phyloP scores from a whole-genome alignment of 768 basidiomycete species.

The Calvatia gigantea region DNA sequence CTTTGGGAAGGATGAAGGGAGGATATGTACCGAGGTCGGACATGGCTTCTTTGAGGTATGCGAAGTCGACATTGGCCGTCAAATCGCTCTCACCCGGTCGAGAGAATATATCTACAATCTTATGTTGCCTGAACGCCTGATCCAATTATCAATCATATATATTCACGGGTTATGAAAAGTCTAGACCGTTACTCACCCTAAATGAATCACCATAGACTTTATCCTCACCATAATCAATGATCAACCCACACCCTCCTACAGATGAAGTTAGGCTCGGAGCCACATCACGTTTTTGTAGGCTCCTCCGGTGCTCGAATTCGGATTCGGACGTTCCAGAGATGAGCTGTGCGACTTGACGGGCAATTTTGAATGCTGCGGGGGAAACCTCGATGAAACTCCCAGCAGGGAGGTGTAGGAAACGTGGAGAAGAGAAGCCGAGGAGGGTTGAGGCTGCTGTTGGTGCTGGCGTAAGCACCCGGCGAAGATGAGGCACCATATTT shows the following conservation, averaged over 20 bases:
- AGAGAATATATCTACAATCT: constrained; percentile 80
- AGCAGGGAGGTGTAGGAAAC: constrained; percentile 64
- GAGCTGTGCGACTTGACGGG: constrained; percentile 64
- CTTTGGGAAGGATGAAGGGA: neutral
- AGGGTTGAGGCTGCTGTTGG: constrained; percentile 50
- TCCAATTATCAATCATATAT: constrained; percentile 1
- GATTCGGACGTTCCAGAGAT: constrained; percentile 27
- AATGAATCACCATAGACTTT: constrained; percentile 70
- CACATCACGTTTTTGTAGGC: constrained; percentile 6
- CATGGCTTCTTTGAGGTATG: constrained; percentile 78
- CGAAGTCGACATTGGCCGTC: constrained; percentile 97
- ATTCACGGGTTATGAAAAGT: neutral
- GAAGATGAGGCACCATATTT: constrained; percentile 35
- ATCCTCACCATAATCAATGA: constrained; percentile 88
- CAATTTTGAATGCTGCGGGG: constrained; percentile 63
- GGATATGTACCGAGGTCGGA: constrained; percentile 51
- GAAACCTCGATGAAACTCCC: constrained; percentile 84
- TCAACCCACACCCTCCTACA: constrained; percentile 59
- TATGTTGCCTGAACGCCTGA: constrained; percentile 88
- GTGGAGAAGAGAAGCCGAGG: constrained; percentile 60
- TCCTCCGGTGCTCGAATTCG: too few species aligned
- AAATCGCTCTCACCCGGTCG: constrained; percentile 86
- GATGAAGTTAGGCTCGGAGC: constrained; percentile 10
- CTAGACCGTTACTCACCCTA: constrained; percentile 52
- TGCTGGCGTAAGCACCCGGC: constrained; percentile 59